Percentiles rank a stretch among this genome's conserved stretches.
These are phyloP conservation scores for Sphaceloma murrayae DNA, from an alignment of 2,329 filamentous ascomycete species.

Conservation along the genomic window DNA sequence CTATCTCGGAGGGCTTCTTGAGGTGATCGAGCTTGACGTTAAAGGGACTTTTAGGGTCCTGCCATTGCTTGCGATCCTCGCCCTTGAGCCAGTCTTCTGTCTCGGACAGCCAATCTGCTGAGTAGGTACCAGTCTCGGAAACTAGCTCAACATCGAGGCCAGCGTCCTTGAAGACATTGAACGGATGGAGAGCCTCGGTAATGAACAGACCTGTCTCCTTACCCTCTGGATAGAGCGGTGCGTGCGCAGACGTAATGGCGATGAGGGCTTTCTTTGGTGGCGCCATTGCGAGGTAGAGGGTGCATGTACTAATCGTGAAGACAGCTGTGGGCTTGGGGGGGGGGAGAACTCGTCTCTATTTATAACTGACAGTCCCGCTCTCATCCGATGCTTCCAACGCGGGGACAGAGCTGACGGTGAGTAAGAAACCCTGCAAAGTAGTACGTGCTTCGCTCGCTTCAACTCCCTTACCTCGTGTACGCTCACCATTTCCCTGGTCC, in stretches of 20 bases:
- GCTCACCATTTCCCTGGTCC: too few relatives aligned
- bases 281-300: slow-evolving; percentile 20
- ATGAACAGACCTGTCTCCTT: slow-evolving; percentile 40
- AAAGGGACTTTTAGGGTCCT: slow-evolving; percentile 36
- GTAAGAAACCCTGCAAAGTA: too few relatives aligned
- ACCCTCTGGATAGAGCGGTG: slow-evolving; percentile 32
- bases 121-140: slow-evolving; percentile 39
- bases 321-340: too few relatives aligned
- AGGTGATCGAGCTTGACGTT: slow-evolving; percentile 38
- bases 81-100: slow-evolving; percentile 36
- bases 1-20: slow-evolving; percentile 31
- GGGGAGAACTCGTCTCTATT: too few relatives aligned
- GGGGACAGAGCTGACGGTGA: too few relatives aligned
- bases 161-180: slow-evolving; percentile 41
- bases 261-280: slow-evolving; percentile 36
- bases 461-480: too few relatives aligned
- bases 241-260: slow-evolving; percentile 36
- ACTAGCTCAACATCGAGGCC: slow-evolving; percentile 42
- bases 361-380: background rate
- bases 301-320: too few relatives aligned
- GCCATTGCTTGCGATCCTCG: slow-evolving; percentile 33
- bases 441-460: too few relatives aligned
- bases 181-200: slow-evolving; percentile 41
- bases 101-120: slow-evolving; percentile 37
- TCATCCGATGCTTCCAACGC: background rate